Evolutionary conservation across 768 basidiomycete species (phyloP).

Genomic region (Termitomyces heimii): DNA sequence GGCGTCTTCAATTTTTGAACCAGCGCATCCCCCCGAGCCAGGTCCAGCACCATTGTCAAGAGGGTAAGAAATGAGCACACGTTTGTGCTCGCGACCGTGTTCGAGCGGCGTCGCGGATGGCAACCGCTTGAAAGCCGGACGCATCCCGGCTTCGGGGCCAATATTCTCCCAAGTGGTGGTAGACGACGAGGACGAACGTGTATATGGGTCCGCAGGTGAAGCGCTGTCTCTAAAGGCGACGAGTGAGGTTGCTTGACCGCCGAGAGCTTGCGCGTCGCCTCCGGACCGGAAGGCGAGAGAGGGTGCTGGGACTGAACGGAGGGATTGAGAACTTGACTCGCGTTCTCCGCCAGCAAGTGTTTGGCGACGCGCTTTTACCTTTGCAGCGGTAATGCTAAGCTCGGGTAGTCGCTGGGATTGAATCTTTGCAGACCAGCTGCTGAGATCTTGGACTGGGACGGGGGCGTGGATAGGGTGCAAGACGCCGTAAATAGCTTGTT

Average conservation of each 20-base stretch:
- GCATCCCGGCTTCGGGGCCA: neutral
- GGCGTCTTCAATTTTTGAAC: neutral
- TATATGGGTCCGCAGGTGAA: neutral
- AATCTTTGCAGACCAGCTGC: slow-evolving; percentile 1
- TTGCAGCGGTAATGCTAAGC: neutral
- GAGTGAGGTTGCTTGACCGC: neutral
- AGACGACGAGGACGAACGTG: neutral
- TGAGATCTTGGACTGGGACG: neutral
- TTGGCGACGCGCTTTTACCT: neutral
- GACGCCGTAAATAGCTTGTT: neutral
- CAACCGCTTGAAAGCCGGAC: slow-evolving; percentile 1
- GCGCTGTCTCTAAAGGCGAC: neutral
- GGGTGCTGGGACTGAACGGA: neutral
- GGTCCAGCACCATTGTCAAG: neutral
- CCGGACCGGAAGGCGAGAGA: neutral
- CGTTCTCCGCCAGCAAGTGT: neutral
- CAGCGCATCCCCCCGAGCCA: too few relatives aligned
- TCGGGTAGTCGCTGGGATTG: neutral
- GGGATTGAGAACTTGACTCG: neutral
- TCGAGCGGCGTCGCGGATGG: slow-evolving; percentile 3
- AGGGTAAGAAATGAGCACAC: neutral
- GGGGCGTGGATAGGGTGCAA: neutral
- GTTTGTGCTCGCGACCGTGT: neutral
- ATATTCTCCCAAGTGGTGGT: neutral
- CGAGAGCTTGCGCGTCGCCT: neutral